Base-by-base conservation (phyloP, 2,329 filamentous ascomycete species). In the Xylaria sp. region DNA sequence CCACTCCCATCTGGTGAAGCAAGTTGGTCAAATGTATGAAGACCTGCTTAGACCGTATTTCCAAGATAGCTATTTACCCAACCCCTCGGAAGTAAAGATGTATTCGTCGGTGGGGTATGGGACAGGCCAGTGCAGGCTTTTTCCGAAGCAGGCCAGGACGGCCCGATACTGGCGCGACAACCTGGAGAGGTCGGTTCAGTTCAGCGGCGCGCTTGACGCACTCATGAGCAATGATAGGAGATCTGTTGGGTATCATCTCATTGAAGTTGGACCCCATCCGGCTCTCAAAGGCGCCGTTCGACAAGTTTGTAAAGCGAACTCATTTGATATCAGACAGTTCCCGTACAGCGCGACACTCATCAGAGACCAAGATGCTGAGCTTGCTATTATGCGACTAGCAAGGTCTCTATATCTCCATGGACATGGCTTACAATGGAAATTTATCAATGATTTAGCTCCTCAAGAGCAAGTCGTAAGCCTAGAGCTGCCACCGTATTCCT, bases 231-330 rank as follows among this genome's bases (percentile, higher is more conserved):
- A 52, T 10, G 8, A 8, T 10, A 37, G 34, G 20, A 9, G 3
- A 39, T 25, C 9, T 10, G 9, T 31, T 31, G 25, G 34, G 34
- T 9, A 37, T 37, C 65, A 50, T 39, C 0, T 67, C 0, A 23
- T 69, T 13, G 68, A 70, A 20, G 37, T 70, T 8, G 68, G 81
- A 0, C 80, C 81, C 1, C 81, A 82, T 63, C 74, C 78, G 8
- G 76, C 79, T 0, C 73, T 82, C 0, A 69, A 70, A 3, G 78
- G 76, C 0, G 80, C 81, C 0, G 68, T 79, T 10, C 75, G 73
- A 7, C 72, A 79, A 18, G 51, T 44, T 18, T 18, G 12, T 5
- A 44, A 13, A 10, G 41, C 41, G 48, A 13, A 2, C 12, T 1
- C 1, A 1, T 5, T 20, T 20, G 20, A 25, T 13, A 1, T 6